These are phyloP conservation scores for Umbelopsis sp. DNA, from an alignment of 192 early-diverging fungal genomes.

Conservation along the genomic window DNA sequence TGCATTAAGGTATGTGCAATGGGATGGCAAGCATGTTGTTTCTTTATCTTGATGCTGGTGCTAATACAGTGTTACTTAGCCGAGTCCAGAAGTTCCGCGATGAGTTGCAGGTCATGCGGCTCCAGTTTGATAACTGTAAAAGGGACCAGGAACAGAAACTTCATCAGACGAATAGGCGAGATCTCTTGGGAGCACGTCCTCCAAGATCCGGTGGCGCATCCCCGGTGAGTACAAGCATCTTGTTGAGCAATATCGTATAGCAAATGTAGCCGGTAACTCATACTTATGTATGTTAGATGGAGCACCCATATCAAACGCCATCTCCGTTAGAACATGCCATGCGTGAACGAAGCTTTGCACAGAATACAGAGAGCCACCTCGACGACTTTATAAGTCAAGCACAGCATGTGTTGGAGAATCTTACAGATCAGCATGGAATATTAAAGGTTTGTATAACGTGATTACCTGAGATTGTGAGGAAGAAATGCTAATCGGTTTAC, in stretches of 20 bases:
- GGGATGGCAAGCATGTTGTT: neutral
- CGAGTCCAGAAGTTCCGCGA: conserved; percentile 56
- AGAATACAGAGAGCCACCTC: conserved; percentile 47
- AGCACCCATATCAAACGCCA: conserved; percentile 48
- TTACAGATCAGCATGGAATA: conserved; percentile 56
- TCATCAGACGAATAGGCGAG: conserved; percentile 44
- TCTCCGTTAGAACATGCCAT: conserved; percentile 40
- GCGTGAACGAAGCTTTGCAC: conserved; percentile 48
- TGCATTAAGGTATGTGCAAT: conserved; percentile 46
- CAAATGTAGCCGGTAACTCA: neutral
- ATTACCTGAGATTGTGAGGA: neutral
- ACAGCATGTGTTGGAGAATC: conserved; percentile 47
- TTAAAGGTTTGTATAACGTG: conserved; percentile 48
- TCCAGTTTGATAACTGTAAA: conserved; percentile 47
- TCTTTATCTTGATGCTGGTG: no score
- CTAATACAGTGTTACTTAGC: conserved; percentile 23
- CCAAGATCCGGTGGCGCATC: conserved; percentile 13
- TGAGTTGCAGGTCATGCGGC: conserved; percentile 48
- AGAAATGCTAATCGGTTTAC: neutral
- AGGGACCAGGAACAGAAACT: conserved; percentile 44
- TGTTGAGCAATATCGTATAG: neutral
- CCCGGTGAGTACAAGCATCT: neutral
- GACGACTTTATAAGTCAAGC: conserved; percentile 60
- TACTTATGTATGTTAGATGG: conserved; percentile 30
- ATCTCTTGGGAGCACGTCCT: conserved; percentile 50